Conservation (phyloP, 345 rosid species). For the Nasturtium officinale region DNA sequence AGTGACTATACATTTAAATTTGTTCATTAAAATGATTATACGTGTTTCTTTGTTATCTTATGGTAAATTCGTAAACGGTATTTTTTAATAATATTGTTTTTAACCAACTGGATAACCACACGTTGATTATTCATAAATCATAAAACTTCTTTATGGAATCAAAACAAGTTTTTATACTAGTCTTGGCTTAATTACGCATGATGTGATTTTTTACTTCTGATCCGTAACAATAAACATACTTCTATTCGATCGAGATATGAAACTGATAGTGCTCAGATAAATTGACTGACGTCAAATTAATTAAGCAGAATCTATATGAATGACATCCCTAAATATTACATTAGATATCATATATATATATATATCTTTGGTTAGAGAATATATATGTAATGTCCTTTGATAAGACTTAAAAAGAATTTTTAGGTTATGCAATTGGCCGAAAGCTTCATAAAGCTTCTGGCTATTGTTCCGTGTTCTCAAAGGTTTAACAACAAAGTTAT, state of each 20-base stretch:
- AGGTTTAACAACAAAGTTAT: too few relatives aligned
- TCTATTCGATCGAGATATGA: constrained; percentile 1
- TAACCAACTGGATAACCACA: not conserved
- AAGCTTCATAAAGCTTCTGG: constrained; percentile 19
- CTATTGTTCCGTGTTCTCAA: too few relatives aligned
- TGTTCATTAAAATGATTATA: not conserved
- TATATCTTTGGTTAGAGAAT: not conserved
- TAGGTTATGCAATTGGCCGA: constrained; percentile 32
- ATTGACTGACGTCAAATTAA: not conserved
- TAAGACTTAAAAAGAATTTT: not conserved
- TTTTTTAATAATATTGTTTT: too few relatives aligned
- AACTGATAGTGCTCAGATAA: not conserved
- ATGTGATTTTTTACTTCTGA: not conserved
- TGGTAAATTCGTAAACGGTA: too few relatives aligned
- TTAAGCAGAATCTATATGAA: not conserved
- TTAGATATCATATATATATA: too few relatives aligned
- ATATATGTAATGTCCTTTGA: not conserved
- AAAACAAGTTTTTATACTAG: too few relatives aligned
- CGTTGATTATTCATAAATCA: constrained; percentile 3
- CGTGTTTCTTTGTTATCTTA: not conserved
- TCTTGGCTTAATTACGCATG: constrained; percentile 7
- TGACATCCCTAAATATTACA: not conserved
- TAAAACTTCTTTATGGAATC: too few relatives aligned
- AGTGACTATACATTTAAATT: not conserved
- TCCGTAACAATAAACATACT: not conserved